Evolutionary conservation across 192 early-diverging fungal species (phyloP).

Genomic region (Gonapodya prolifera): DNA sequence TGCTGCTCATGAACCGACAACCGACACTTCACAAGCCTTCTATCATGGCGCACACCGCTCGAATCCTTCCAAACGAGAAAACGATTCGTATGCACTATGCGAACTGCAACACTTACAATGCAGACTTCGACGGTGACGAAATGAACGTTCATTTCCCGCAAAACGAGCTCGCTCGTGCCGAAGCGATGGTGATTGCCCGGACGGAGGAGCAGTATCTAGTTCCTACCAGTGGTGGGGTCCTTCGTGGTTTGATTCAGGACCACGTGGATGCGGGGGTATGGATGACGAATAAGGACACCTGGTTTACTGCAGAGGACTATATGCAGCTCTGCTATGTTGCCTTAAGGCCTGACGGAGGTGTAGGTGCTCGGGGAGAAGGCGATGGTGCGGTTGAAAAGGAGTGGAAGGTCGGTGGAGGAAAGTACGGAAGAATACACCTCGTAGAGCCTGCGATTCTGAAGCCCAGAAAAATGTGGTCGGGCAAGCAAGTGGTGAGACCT

Average conservation of each 20-base stretch:
- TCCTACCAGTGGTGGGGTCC: slow-evolving; percentile 89
- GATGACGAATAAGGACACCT: slow-evolving; percentile 76
- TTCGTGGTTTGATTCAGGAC: slow-evolving; percentile 98
- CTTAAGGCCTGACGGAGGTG: slow-evolving; percentile 62
- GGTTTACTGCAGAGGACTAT: slow-evolving; percentile 79
- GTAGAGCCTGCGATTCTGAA: slow-evolving; percentile 78
- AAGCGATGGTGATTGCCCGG: slow-evolving; percentile 88
- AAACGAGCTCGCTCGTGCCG: slow-evolving; percentile 90
- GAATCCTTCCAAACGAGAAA: slow-evolving; percentile 88
- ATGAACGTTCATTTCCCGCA: slow-evolving; percentile 99
- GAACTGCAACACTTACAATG: slow-evolving; percentile 83
- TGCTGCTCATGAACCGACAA: slow-evolving; percentile 95
- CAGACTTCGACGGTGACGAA: slow-evolving; percentile 99
- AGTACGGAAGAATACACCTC: slow-evolving; percentile 64
- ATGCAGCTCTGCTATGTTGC: slow-evolving; percentile 87
- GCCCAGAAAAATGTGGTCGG: slow-evolving; percentile 85
- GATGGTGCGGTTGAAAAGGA: slow-evolving; percentile 45
- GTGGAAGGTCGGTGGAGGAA: slow-evolving; percentile 26
- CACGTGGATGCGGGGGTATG: slow-evolving; percentile 95
- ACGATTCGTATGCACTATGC: slow-evolving; percentile 99
- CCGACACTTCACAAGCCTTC: slow-evolving; percentile 99
- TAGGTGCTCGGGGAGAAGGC: slow-evolving; percentile 34
- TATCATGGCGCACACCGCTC: slow-evolving; percentile 95
- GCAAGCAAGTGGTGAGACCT: slow-evolving; percentile 74
- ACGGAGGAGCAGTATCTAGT: slow-evolving; percentile 94